Evolutionary conservation across 768 basidiomycete genomes (phyloP), one percentile per base, ranked within the genome.

Genomic region (Calocybe gangraenosa): DNA sequence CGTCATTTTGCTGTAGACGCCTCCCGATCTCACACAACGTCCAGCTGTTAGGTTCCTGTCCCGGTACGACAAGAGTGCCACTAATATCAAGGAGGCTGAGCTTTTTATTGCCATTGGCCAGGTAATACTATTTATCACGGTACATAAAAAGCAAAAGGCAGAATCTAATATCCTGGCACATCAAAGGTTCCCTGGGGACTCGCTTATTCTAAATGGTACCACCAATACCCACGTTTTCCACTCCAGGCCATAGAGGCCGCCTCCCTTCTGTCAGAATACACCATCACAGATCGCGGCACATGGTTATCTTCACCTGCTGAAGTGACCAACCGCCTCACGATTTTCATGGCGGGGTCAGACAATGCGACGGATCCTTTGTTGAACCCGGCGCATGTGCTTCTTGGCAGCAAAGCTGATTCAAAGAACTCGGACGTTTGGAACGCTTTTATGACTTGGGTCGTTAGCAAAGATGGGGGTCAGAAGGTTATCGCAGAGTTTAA

Each of bases 11-110:
- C 49, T 28, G 6, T 28, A 70, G 51, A 51, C 66, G 22, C 48
- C 60, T 15, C 52, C 66, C 19, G 33, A 48, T 34, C 30, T 25
- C 3, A 49, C 53, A 10, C 52, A 55, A 25, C 66, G 62, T 1
- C 59, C 57, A 3, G 57, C 74, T 3, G 70, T 69, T 11, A 72
- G 75, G 23, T 79, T 79, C 58, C 67, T 80, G 11, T 76, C 76
- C 1, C 71, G 78, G 2, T 80, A 65, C 47, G 78, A 81, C 50
- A 80, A 78, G 51, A 75, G 75, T 42, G 77, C 79, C 7, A 79
- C 77, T 0, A 78, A 80, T 53, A 77, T 80, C 58, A 80, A 77
- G 47, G 76, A 79, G 48, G 75, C 70, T 22, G 56, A 63, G 38
- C 47, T 79, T 9, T 80, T 78, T 45, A 64, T 67, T 32, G 62